These are phyloP conservation scores for Vaccinium vitisidaea DNA, from an alignment of 148 eudicot species.

Conservation along the genomic window DNA sequence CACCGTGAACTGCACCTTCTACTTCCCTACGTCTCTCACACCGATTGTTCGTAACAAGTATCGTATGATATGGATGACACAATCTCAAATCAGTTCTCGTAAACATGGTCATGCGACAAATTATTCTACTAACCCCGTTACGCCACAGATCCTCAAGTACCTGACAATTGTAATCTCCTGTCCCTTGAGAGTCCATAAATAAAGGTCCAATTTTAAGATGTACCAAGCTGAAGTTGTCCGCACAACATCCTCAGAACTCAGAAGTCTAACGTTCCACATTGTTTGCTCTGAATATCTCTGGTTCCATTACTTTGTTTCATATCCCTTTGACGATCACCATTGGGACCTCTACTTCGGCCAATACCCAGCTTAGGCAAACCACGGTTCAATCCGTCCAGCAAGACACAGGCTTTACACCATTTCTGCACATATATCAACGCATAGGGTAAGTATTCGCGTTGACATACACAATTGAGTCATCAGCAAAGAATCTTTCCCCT, in stretches of 20 bases:
- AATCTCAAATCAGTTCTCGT: neutral
- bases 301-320: constrained; percentile 38
- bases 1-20: neutral
- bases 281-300: constrained; percentile 69
- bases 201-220: neutral
- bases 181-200: neutral
- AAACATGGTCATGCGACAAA: neutral
- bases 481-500: neutral
- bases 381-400: constrained; percentile 91
- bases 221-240: neutral
- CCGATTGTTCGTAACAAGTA: neutral
- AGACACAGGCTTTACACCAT: constrained; percentile 97
- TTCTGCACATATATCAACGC: constrained; percentile 47
- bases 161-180: neutral
- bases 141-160: neutral
- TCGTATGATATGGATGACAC: neutral
- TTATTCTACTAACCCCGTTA: neutral
- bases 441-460: neutral
- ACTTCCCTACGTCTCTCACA: neutral
- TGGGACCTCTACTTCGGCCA: constrained; percentile 60
- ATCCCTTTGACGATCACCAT: constrained; percentile 32
- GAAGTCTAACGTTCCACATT: constrained; percentile 81
- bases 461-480: neutral
- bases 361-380: constrained; percentile 92
- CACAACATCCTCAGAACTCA: constrained; percentile 52